Evolutionary conservation across 805 yeast species (phyloP), one percentile per base, ranked within the genome.

Genomic region (Deakozyma indianensis): DNA sequence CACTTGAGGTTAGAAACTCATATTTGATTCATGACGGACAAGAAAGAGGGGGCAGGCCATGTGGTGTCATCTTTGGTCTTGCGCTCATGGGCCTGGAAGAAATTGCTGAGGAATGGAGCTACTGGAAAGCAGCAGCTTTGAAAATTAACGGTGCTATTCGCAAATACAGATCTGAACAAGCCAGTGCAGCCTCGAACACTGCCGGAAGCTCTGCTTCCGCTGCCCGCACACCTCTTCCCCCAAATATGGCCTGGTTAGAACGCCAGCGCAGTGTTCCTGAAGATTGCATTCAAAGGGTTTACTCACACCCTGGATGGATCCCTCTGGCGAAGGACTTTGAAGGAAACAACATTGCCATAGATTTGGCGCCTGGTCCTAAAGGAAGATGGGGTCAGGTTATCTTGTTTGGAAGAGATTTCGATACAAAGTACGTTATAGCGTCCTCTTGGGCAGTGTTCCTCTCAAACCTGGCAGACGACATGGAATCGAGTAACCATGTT

Each of bases 331-430:
- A 90, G 43, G 98, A 90, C 61, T 78, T 75, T 45, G 80, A 78
- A 21, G 98, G 98, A 41, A 90, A 90, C 65, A 88, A 87, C 61
- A 79, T 90, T 51, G 98, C 87, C 44, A 68, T 92, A 15, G 98
- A 90, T 64, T 70, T 90, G 48, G 79, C 84, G 2, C 90, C 92
- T 1, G 95, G 86, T 4, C 73, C 79, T 7, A 65, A 66, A 23
- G 95, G 96, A 41, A 71, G 68, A 47, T 78, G 83, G 74, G 98
- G 97, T 32, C 98, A 90, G 65, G 81, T 92, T 18, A 90, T 90
- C 50, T 58, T 88, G 45, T 90, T 84, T 62, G 98, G 98, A 35
- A 78, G 96, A 58, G 97, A 90, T 52, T 90, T 79, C 58, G 97
- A 90, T 65, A 77, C 83, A 32, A 90, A 90, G 60, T 86, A 75